Base-by-base conservation (phyloP, 352 stramenopile species). In the Pythium sukuiense region DNA sequence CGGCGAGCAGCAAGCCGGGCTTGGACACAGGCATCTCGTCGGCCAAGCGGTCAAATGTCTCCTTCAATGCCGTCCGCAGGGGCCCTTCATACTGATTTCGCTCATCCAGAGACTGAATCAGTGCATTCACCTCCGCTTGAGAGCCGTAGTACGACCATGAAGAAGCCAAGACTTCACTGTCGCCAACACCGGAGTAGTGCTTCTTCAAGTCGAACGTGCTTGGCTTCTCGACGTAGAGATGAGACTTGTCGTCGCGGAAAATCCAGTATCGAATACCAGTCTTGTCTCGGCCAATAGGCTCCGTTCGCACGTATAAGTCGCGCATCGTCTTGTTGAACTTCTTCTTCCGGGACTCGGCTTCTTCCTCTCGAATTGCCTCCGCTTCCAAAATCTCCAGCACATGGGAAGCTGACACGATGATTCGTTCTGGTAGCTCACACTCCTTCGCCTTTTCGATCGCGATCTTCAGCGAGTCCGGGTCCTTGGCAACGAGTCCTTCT, bases 391-490 rank as follows among this genome's bases (percentile, higher is more conserved):
- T 83, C 50, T 96, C 85, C 18, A 93, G 62, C 27, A 94, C 83
- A 27, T 96, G 86, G 0, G 76, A 76, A 3, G 83, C 82, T 8
- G 84, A 92, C 1, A 95, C 78, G 41, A 95, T 74, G 32, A 93
- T 85, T 3, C 75, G 72, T 5, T 81, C 80, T 0, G 74, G 77
- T 13, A 95, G 67, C 3, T 76, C 77, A 45, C 81, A 92, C 60
- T 95, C 86, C 46, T 81, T 86, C 39, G 74, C 86, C 39, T 90
- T 93, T 14, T 92, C 84, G 46, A 95, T 88, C 2, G 83, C 74
- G 7, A 50, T 66, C 29, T 76, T 77, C 26, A 95, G 69, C 35
- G 89, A 18, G 6, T 32, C 33, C 2, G 81, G 63, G 60, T 95
- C 83, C 50, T 92, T 92, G 0, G 75, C 80, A 6, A 83, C 64